Percentiles rank a stretch among this genome's conserved stretches.
Evolutionary conservation across 2,329 filamentous ascomycete species (phyloP).

Genomic region (Talaromyces sp.): DNA sequence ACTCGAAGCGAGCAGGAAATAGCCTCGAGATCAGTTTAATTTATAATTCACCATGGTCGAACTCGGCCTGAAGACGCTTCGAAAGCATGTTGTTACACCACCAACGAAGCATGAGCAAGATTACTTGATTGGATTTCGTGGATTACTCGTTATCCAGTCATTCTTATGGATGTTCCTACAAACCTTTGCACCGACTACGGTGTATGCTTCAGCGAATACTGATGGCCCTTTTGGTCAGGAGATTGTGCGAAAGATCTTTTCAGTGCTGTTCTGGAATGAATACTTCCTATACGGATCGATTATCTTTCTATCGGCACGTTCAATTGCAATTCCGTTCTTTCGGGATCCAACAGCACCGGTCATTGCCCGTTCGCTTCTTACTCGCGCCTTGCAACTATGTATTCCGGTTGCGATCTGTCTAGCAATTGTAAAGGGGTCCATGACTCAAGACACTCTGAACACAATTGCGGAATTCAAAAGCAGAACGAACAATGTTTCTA

Average conservation of each 20-base stretch:
- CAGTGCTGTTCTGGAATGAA: slow-evolving; percentile 47
- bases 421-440: slow-evolving; percentile 33
- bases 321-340: slow-evolving; percentile 43
- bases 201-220: slow-evolving; percentile 34
- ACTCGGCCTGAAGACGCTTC: slow-evolving; percentile 3
- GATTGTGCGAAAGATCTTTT: slow-evolving; percentile 45
- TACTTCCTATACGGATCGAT: slow-evolving; percentile 46
- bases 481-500: slow-evolving; percentile 33
- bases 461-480: slow-evolving; percentile 19
- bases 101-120: slow-evolving; percentile 38
- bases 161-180: slow-evolving; percentile 48
- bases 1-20: not conserved
- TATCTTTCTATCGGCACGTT: slow-evolving; percentile 46
- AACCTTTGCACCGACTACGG: slow-evolving; percentile 44
- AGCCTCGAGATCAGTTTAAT: not conserved
- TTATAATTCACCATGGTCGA: slow-evolving; percentile 9
- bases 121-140: slow-evolving; percentile 17
- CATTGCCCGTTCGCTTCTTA: slow-evolving; percentile 42
- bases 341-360: slow-evolving; percentile 30
- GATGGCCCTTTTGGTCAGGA: slow-evolving; percentile 39
- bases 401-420: slow-evolving; percentile 42
- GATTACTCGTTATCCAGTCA: slow-evolving; percentile 40
- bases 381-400: slow-evolving; percentile 42
- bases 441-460: slow-evolving; percentile 31
- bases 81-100: slow-evolving; percentile 12